Evolutionary conservation across 2,329 filamentous ascomycete genomes (phyloP).

Genomic region (Claviceps pazoutovae): DNA sequence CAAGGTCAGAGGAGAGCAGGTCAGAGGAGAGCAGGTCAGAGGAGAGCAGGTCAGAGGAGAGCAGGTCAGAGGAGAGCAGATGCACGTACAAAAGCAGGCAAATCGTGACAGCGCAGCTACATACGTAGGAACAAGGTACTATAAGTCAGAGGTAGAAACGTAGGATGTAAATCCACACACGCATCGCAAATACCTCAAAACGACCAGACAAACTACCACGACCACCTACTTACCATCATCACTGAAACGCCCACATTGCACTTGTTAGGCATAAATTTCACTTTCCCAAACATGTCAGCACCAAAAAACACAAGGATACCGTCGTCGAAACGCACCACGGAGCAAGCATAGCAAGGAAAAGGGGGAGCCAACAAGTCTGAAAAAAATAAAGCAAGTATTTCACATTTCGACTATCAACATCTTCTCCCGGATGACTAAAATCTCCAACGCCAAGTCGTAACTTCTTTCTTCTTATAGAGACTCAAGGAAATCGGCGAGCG

Average conservation of each 20-base stretch:
- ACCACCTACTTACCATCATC: background rate
- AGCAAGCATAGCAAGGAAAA: background rate
- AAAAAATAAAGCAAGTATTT: conserved; percentile 15
- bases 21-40: too few species aligned
- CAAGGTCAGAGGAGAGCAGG: too few species aligned
- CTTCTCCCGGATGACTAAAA: conserved; percentile 22
- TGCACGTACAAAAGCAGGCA: too few species aligned
- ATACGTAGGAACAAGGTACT: too few species aligned
- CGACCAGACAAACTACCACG: too few species aligned
- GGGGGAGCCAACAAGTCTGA: background rate
- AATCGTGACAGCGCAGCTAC: too few species aligned
- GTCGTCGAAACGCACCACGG: background rate
- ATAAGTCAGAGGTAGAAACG: too few species aligned
- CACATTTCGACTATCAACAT: conserved; percentile 25
- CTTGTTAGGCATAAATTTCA: background rate
- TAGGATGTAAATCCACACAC: background rate
- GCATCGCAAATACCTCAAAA: background rate
- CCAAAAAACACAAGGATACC: background rate
- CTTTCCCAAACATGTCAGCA: conserved; percentile 3
- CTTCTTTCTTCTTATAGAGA: conserved; percentile 10
- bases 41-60: too few species aligned
- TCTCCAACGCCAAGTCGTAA: conserved; percentile 29
- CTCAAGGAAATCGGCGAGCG: conserved; percentile 17
- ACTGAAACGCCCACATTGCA: background rate
- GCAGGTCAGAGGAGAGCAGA: too few species aligned